Conservation (phyloP, 192 early-diverging fungal species). For the Oehlia diaphana region DNA sequence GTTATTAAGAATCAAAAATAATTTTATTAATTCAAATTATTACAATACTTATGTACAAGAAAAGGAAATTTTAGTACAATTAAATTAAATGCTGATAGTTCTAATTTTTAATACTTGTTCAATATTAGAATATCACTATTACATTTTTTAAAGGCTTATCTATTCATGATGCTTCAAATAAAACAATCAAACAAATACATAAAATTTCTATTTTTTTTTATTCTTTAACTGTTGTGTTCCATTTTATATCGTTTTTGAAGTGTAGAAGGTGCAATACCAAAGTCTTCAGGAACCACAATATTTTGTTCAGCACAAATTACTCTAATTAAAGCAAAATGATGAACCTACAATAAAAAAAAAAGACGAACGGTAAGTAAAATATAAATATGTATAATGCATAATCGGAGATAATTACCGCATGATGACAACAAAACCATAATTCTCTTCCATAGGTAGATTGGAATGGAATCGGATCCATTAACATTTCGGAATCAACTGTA, state of each 20-base stretch:
- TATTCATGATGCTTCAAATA: too few species aligned
- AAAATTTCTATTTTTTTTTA: background rate
- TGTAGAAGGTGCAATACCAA: slow-evolving; percentile 59
- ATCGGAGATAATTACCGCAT: slow-evolving; percentile 46
- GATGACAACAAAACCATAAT: slow-evolving; percentile 60
- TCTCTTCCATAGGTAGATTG: slow-evolving; percentile 54
- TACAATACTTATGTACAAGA: too few species aligned
- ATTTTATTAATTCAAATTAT: too few species aligned
- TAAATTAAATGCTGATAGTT: too few species aligned
- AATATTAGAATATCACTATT: too few species aligned
- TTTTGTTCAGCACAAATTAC: slow-evolving; percentile 55
- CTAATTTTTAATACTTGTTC: too few species aligned
- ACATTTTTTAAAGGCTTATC: too few species aligned
- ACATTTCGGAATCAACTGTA: slow-evolving; percentile 41
- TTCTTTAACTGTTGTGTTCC: background rate
- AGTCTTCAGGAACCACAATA: slow-evolving; percentile 40
- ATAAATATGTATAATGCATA: background rate
- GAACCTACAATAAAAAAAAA: slow-evolving; percentile 40
- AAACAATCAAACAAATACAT: too few species aligned
- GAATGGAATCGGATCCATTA: slow-evolving; percentile 27
- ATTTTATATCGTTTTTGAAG: slow-evolving; percentile 18
- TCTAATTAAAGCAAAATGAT: slow-evolving; percentile 61
- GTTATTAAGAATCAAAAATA: too few species aligned
- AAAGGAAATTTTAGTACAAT: too few species aligned
- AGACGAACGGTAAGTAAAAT: background rate